Evolutionary conservation across 208 protist species (phyloP), one percentile per base, ranked within the genome.

Genomic region (Trypanosoma avium): DNA sequence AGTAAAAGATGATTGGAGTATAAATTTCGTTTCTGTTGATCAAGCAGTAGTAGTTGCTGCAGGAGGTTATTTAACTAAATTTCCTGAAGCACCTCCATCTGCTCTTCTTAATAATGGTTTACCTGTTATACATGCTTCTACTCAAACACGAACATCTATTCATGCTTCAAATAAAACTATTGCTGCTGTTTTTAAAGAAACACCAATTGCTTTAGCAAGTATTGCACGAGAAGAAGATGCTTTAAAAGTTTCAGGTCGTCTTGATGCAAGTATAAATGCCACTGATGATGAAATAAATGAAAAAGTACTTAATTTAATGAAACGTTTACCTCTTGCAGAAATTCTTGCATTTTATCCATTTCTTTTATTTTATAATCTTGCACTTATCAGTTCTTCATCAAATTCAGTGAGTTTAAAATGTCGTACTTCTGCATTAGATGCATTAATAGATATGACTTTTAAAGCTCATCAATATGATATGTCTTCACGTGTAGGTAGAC

Each of bases 261-360:
- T 93, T 52, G 17, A 65, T 32, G 54, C 46, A 15, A 36, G 77
- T 45, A 49, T 67, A 3, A 32, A 21, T n/a, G 17, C 35, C 8
- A 55, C 56, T 1, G 57, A 62, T 36, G 47, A 68, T 21, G 82
- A 90, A 45, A 62, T 75, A 10, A 81, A 87, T 53, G 73, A 66
- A 19, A 69, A 73, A 32, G 73, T 93, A 13, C 82, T 91, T 42
- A 61, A 26, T 19, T 60, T 82, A 27, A 89, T 93, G 30, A 10
- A 58, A 17, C 56, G 88, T 57, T 73, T 95, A n/a, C 84, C 86
- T 4, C 73, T 92, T 21, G 82, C 90, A 1, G 84, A 95, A 67
- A 79, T 92, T 53, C 56, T 95, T 0, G 90, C 86, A 52, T 93
- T 93, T 70, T 95, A 89, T 69, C 90, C 90, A 1, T 84, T 92